Evolutionary conservation across 2,329 filamentous ascomycete genomes (phyloP).

Genomic region (Aspergillus sp.): DNA sequence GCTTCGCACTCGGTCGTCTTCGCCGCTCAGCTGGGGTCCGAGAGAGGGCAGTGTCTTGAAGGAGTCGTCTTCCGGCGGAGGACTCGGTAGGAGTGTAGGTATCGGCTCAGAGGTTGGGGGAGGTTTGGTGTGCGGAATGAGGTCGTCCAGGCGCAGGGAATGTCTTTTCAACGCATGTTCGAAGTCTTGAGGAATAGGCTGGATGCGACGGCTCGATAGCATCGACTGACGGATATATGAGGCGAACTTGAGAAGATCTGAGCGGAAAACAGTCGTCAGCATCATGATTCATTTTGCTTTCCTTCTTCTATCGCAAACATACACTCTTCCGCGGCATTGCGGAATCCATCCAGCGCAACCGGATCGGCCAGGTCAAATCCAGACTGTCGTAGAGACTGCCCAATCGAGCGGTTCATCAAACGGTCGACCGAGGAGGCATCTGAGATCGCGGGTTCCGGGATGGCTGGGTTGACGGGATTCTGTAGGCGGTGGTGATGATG

Average conservation of each 20-base stretch:
- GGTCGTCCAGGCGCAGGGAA: constrained; percentile 31
- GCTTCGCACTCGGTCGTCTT: constrained; percentile 46
- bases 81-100: constrained; percentile 37
- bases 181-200: constrained; percentile 61
- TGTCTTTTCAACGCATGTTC: constrained; percentile 43
- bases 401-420: constrained; percentile 57
- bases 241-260: constrained; percentile 57
- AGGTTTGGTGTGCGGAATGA: constrained; percentile 34
- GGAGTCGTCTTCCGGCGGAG: constrained; percentile 38
- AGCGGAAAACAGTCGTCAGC: constrained; percentile 23
- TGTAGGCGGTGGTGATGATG: constrained; percentile 45
- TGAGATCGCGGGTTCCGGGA: constrained; percentile 43
- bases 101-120: constrained; percentile 19
- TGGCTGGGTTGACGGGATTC: constrained; percentile 29
- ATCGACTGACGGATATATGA: constrained; percentile 58
- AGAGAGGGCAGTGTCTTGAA: constrained; percentile 46
- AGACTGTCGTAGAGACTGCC: constrained; percentile 49
- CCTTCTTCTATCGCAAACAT: constrained; percentile 30
- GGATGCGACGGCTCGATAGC: constrained; percentile 54
- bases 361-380: constrained; percentile 58
- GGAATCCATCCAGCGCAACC: constrained; percentile 57
- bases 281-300: constrained; percentile 1
- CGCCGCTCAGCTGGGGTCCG: constrained; percentile 51
- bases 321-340: constrained; percentile 59
- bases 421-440: constrained; percentile 55